Conservation (phyloP, 495 filamentous ascomycete species). For the Lophium mytilinum region DNA sequence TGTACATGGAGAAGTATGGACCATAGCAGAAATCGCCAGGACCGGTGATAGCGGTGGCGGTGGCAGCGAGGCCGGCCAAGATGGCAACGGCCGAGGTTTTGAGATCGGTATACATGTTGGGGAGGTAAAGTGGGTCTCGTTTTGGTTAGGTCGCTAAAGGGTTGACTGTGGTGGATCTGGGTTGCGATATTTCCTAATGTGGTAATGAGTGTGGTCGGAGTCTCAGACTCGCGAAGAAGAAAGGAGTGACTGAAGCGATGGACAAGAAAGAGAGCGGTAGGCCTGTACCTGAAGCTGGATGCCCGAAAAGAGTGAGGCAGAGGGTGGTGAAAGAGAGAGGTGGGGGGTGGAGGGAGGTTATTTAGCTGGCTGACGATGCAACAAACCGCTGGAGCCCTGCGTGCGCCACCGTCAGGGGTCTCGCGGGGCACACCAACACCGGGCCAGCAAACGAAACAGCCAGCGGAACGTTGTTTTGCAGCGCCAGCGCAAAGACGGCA, state of each 20-base stretch:
- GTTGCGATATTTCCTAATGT: background rate
- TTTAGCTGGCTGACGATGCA: no score
- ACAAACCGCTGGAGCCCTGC: no score
- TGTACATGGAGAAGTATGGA: slow-evolving; percentile 25
- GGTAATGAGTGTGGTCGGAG: slow-evolving; percentile 12
- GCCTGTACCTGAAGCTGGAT: slow-evolving; percentile 20
- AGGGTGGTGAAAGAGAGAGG: background rate
- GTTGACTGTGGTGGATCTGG: background rate
- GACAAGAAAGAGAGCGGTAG: slow-evolving; percentile 9
- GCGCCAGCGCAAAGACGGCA: no score
- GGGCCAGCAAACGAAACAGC: no score
- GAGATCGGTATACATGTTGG: slow-evolving; percentile 11
- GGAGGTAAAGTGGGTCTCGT: background rate
- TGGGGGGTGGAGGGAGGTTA: no score
- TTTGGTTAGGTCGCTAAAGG: background rate
- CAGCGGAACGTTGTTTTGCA: no score
- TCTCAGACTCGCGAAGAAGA: slow-evolving; percentile 21
- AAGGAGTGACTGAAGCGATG: background rate
- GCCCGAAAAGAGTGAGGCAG: slow-evolving; percentile 12
- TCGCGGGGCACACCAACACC: no score
- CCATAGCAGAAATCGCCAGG: slow-evolving; percentile 19
- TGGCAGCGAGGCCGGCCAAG: slow-evolving; percentile 11
- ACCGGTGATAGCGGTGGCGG: slow-evolving; percentile 13
- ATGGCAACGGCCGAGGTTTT: slow-evolving; percentile 1
- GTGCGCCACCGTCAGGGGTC: no score